These are phyloP conservation scores for Syzygium jambos DNA, from an alignment of 345 rosid genomes.

Conservation along the genomic window DNA sequence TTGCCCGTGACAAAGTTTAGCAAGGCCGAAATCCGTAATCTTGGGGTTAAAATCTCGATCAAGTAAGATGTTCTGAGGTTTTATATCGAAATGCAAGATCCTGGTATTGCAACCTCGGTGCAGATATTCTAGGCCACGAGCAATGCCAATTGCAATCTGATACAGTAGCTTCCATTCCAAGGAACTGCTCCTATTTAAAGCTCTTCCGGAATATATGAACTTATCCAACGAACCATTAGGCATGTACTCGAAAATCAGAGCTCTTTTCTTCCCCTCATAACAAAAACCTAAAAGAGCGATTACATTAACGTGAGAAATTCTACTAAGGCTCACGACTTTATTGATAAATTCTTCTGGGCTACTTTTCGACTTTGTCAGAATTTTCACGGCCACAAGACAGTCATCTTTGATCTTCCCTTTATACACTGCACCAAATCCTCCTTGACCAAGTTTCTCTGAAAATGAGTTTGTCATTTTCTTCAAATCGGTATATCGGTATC, in stretches of 20 bases:
- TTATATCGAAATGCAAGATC: slow-evolving; percentile 41
- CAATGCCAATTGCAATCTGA: slow-evolving; percentile 20
- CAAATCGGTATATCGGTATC: slow-evolving; percentile 9
- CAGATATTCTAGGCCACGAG: slow-evolving; percentile 31
- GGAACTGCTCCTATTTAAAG: background rate
- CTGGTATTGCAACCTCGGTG: slow-evolving; percentile 24
- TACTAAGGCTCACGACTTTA: slow-evolving; percentile 32
- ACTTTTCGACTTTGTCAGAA: slow-evolving; percentile 16
- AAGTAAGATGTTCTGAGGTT: slow-evolving; percentile 29
- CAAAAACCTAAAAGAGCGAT: slow-evolving; percentile 20
- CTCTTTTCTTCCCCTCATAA: slow-evolving; percentile 13
- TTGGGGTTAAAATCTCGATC: slow-evolving; percentile 29
- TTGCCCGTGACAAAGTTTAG: slow-evolving; percentile 17
- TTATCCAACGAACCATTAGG: slow-evolving; percentile 32
- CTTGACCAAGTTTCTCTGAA: slow-evolving; percentile 17
- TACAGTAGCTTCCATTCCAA: slow-evolving; percentile 14
- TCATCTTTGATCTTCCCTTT: slow-evolving; percentile 20
- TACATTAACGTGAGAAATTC: slow-evolving; percentile 33
- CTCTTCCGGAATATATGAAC: background rate
- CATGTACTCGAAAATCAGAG: slow-evolving; percentile 27
- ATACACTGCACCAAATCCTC: slow-evolving; percentile 14
- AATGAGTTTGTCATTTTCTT: slow-evolving; percentile 27
- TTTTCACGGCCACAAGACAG: slow-evolving; percentile 21
- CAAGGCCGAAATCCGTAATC: slow-evolving; percentile 34
- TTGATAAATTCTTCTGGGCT: slow-evolving; percentile 19